Evolutionary conservation across 306 rosid genomes (phyloP), one percentile per base, ranked within the genome.

Genomic region (Gynostemma pentaphyllum): DNA sequence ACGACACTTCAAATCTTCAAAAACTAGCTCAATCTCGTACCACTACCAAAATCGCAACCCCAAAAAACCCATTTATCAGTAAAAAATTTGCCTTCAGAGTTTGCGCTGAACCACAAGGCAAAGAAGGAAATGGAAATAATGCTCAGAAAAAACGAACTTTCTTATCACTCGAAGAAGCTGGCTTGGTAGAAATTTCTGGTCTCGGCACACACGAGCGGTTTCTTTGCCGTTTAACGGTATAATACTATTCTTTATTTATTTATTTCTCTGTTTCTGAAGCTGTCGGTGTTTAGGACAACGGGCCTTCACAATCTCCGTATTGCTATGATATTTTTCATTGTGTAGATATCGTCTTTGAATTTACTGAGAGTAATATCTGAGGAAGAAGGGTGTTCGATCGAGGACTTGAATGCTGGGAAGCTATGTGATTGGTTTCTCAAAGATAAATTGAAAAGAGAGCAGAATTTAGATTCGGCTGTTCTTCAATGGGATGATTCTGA

Each of bases 401-500:
- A 91, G 73, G 96, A 87, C 66, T 81, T 91, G 8, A 91, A 85
- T 74, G 97, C 98, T 3, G 96, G 87, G 37, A 91, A 67, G 37
- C 11, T 84, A 3, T 84, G 90, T 56, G 87, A 84, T 45, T 84
- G 87, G 90, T 84, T 84, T 75, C 44, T 84, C 4, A 76, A 84
- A 67, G 87, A 84, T 63, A 81, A 72, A 80, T 70, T 81, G 51
- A 81, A 79, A 29, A 70, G 96, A 74, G 96, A 91, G 67, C 96
- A 85, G 74, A 91, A 85, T 72, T 1, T 80, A 0, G 98, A 56
- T 21, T 75, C 96, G 23, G 95, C 96, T 6, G 96, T 90, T 28
- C 96, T 90, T 68, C 97, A 87, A 77, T 90, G 96, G 97, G 95
- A 88, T 63, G 96, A 91, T 57, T 79, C 97, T 1, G 85, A 82